Base-by-base conservation (phyloP, 441 rosid species). In the Gossypium gossypioides region DNA sequence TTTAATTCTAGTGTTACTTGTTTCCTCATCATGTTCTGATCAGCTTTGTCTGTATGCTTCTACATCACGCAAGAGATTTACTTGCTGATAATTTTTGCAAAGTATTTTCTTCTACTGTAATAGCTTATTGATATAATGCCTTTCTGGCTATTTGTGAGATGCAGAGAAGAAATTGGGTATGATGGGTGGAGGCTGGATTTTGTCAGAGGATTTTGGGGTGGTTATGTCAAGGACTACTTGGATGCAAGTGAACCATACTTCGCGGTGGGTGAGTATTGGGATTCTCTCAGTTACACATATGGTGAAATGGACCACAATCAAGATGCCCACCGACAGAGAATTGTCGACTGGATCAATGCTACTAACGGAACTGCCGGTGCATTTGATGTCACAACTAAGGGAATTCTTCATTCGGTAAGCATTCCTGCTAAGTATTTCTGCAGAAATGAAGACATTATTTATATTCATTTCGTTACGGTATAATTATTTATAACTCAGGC, bases 111-210 rank as follows among this genome's bases (percentile, higher is more conserved):
- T 66, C 57, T 27, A 25, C 37, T 37, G 57, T 42, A 48, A 12
- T 22, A 7, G 65, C 46, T 44, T 67, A 9, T 68, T 55, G 54
- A 34, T 70, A 37, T 69, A 70, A 60, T 69, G 4, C 69, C 62
- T 52, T 66, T 7, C 54, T 73, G 64, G 21, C 42, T n/a, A 21
- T 73, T 63, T 54, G 55, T 77, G 72, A 78, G 58, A 22, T 78
- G 79, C 88, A 94, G 97, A 78, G 81, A 87, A 4, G 98, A 91
- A 81, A 89, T 94, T 78, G 98, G 98, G 50, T 94, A 90, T 75
- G 96, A 94, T 84, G 98, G 97, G 81, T 94, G 98, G 97, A 89
- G 98, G 86, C 96, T 94, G 72, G 98, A 94, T 82, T 94, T 94
- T 74, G 96, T 84, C 52, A 86, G 97, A 89, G 97, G 97, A 59